Percentiles rank a stretch among this genome's conserved stretches.
Conservation (phyloP, 129 eudicot genomes). For the Erigeron canadensis region DNA sequence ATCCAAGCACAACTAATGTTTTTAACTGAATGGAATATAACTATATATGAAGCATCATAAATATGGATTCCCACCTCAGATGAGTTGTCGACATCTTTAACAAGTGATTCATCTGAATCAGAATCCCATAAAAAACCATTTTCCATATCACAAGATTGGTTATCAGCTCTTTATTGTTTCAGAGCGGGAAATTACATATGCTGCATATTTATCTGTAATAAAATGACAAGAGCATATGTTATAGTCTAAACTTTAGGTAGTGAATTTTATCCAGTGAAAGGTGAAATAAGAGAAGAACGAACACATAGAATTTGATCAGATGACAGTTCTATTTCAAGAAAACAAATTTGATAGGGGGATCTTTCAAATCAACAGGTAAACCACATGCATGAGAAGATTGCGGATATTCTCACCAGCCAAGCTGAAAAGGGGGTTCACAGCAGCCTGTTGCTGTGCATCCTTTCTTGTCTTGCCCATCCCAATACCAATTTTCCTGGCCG, state of each 20-base stretch:
- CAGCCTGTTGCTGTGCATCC: conserved; percentile 95
- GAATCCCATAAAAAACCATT: conserved; percentile 82
- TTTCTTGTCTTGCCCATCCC: conserved; percentile 89
- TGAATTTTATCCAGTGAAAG: neutral
- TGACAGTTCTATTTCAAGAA: too few species aligned
- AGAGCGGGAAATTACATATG: conserved; percentile 40
- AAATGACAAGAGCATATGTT: neutral
- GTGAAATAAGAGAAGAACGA: too few species aligned
- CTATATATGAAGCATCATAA: conserved; percentile 30
- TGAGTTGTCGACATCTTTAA: conserved; percentile 44
- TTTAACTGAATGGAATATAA: conserved; percentile 34
- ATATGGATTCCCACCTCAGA: conserved; percentile 52
- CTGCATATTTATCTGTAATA: conserved; percentile 56
- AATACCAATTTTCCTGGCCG: conserved; percentile 74
- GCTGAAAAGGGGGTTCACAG: conserved; percentile 74
- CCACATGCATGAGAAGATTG: too few species aligned
- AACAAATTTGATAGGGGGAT: neutral
- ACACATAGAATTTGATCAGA: too few species aligned
- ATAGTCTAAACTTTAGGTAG: neutral
- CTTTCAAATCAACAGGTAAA: neutral
- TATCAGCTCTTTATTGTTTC: conserved; percentile 38
- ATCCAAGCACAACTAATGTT: conserved; percentile 54
- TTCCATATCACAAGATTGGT: conserved; percentile 42
- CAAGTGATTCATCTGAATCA: conserved; percentile 45
- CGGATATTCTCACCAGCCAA: conserved; percentile 62